Base-by-base conservation (phyloP, 2,329 filamentous ascomycete species). In the Colletotrichum chlorophyti region DNA sequence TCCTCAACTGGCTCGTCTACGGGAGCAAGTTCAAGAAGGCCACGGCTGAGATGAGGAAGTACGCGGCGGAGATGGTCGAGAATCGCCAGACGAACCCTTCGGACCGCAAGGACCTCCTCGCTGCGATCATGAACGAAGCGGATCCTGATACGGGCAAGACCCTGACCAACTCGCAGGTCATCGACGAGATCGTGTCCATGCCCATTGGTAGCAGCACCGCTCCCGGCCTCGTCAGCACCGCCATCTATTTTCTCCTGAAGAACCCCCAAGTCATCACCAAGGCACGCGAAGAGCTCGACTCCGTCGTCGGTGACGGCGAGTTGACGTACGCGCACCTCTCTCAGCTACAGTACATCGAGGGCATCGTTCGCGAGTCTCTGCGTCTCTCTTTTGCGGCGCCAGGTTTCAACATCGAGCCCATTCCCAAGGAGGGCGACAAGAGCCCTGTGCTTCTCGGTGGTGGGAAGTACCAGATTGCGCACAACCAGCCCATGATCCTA, bases 181-280 rank as follows among this genome's bases (percentile, higher is more conserved):
- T 88, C 43, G 85, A 90, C 69, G 88, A 91, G 68, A 85, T 91
- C 63, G 83, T 90, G 50, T 82, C 83, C 3, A 89, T 91, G 76
- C 81, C 89, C 35, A 86, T 86, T 48, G 84, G 82, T 4, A 80
- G 75, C 68, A 79, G 75, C 66, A 83, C 80, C 0, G 76, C 79
- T 4, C 79, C 79, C 2, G 79, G 76, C 58, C 71, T 75, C 65
- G 66, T 82, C 60, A 74, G 70, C 60, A 75, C 71, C 7, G 72
- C 74, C 8, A 79, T 86, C 59, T 79, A 81, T 63, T 77, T 82
- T 47, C 72, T 87, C 3, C 62, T 81, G 2, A 78, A 79, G 69
- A 82, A 82, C 65, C 83, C 83, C 0, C 68, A 74, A 0, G 76
- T 72, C 1, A 70, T 84, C n/a, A 65, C 69, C 27, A 74, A 71